These are phyloP conservation scores for Cenococcum geophilum DNA, from an alignment of 495 filamentous ascomycete genomes.

Conservation along the genomic window DNA sequence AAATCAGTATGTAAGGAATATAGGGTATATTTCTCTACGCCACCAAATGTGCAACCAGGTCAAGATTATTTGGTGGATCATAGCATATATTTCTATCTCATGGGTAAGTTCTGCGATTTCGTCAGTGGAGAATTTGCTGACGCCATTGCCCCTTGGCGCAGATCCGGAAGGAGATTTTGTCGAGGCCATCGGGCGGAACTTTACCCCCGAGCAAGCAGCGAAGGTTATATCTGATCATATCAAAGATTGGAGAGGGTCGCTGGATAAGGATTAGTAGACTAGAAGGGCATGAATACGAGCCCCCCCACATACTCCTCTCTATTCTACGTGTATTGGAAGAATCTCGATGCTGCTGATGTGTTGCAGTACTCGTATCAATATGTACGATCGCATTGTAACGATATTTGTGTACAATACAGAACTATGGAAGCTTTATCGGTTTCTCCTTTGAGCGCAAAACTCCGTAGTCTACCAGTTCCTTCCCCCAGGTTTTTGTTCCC, in stretches of 20 bases:
- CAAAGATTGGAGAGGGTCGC: slow-evolving; percentile 72
- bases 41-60: slow-evolving; percentile 74
- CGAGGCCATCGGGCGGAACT: slow-evolving; percentile 90
- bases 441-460: background rate
- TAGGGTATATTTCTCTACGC: slow-evolving; percentile 94
- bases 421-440: too few species aligned
- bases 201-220: slow-evolving; percentile 79
- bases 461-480: background rate
- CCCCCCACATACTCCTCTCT: too few species aligned
- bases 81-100: slow-evolving; percentile 98
- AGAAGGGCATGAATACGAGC: background rate
- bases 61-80: slow-evolving; percentile 98
- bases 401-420: too few species aligned
- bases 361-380: too few species aligned
- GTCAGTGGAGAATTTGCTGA: slow-evolving; percentile 11
- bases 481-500: background rate
- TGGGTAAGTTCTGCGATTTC: slow-evolving; percentile 53
- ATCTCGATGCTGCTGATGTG: too few species aligned
- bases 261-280: slow-evolving; percentile 33
- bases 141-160: slow-evolving; percentile 29
- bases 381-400: too few species aligned
- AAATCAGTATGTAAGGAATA: slow-evolving; percentile 91
- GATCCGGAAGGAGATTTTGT: slow-evolving; percentile 98
- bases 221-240: slow-evolving; percentile 82
- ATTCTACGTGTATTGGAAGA: too few species aligned